Conservation (phyloP, 2,329 filamentous ascomycete genomes). For the Dactylellina haptotyla region DNA sequence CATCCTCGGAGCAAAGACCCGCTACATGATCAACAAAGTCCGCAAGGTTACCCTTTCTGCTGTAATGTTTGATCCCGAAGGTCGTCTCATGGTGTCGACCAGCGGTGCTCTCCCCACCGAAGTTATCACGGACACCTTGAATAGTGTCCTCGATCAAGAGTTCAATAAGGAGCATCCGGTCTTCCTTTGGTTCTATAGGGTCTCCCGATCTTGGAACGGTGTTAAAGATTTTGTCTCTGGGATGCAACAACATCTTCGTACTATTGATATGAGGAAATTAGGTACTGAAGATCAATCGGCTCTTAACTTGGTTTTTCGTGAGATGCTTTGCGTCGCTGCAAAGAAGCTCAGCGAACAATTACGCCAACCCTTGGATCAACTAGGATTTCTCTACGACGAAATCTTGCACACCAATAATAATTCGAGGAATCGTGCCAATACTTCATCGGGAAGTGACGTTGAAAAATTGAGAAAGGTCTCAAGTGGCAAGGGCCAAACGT, state of each 20-base stretch:
- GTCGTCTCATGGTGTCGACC: conserved; percentile 74
- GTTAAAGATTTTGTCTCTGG: conserved; percentile 74
- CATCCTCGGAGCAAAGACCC: conserved; percentile 64
- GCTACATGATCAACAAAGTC: conserved; percentile 61
- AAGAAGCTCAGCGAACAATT: conserved; percentile 76
- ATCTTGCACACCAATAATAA: conserved; percentile 73
- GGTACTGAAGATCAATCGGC: conserved; percentile 67
- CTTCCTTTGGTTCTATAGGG: conserved; percentile 87
- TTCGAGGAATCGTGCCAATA: conserved; percentile 51
- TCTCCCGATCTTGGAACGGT: conserved; percentile 78
- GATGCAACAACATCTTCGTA: conserved; percentile 77
- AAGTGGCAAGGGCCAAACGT: conserved; percentile 77
- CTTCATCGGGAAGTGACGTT: conserved; percentile 45
- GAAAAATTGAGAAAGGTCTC: conserved; percentile 59
- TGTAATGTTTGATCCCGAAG: conserved; percentile 74
- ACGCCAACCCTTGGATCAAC: conserved; percentile 70
- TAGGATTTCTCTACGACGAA: conserved; percentile 79
- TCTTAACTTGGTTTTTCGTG: conserved; percentile 80
- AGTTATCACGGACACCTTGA: conserved; percentile 81
- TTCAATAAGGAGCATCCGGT: conserved; percentile 80
- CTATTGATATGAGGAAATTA: conserved; percentile 62
- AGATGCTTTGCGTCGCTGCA: conserved; percentile 84
- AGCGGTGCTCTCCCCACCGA: conserved; percentile 76
- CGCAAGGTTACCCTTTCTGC: conserved; percentile 66
- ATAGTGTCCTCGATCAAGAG: conserved; percentile 62